Conservation (phyloP, 2,329 filamentous ascomycete genomes). For the Penicillium sp. region DNA sequence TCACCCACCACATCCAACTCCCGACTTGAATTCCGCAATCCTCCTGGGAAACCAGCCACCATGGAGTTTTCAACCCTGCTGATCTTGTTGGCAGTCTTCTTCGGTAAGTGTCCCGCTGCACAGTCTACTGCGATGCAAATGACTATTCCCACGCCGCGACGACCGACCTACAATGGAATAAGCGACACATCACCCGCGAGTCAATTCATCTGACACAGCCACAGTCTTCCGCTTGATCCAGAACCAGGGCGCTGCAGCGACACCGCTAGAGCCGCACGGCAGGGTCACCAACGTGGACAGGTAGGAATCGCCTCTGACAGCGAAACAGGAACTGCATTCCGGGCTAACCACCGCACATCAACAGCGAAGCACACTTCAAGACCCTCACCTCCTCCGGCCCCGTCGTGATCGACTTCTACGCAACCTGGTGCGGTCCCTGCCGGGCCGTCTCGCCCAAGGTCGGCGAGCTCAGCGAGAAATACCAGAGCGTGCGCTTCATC, state of each 20-base stretch:
- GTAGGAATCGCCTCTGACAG: constrained; percentile 17
- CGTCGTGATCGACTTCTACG: constrained; percentile 54
- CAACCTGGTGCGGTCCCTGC: constrained; percentile 58
- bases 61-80: too few relatives aligned
- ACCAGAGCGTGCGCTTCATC: constrained; percentile 51
- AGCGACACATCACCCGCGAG: too few relatives aligned
- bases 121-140: too few relatives aligned
- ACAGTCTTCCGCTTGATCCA: constrained; percentile 19
- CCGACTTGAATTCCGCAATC: too few relatives aligned
- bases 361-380: constrained; percentile 60
- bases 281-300: constrained; percentile 39
- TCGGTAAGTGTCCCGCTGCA: too few relatives aligned
- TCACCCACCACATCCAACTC: too few relatives aligned
- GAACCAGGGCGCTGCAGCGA: constrained; percentile 10
- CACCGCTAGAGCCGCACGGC: constrained; percentile 33
- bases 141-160: too few relatives aligned
- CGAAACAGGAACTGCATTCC: background rate
- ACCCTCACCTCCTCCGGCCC: constrained; percentile 52
- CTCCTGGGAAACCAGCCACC: too few relatives aligned
- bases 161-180: too few relatives aligned
- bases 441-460: constrained; percentile 54
- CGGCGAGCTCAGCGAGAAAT: constrained; percentile 51
- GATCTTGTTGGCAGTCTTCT: too few relatives aligned
- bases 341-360: constrained; percentile 27
- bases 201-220: constrained; percentile 1